These are phyloP conservation scores for Chaetoscypha palmicola DNA, from an alignment of 2,329 filamentous ascomycete species.

Conservation along the genomic window DNA sequence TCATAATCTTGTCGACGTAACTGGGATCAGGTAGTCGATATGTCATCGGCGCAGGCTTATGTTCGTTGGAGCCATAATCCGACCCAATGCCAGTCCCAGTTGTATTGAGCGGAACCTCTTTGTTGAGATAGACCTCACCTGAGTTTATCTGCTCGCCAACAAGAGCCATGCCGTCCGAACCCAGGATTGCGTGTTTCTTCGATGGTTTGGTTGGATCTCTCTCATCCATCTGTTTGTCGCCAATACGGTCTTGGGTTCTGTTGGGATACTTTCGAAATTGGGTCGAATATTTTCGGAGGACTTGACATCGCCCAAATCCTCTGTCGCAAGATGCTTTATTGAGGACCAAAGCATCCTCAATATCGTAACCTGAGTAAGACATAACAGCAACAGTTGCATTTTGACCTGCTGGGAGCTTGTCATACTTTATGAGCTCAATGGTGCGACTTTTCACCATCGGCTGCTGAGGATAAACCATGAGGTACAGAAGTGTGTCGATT, in stretches of 20 bases:
- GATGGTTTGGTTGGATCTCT: conserved; percentile 53
- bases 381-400: conserved; percentile 98
- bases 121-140: conserved; percentile 86
- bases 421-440: conserved; percentile 93
- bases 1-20: conserved; percentile 95
- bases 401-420: conserved; percentile 93
- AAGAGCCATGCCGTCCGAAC: conserved; percentile 79
- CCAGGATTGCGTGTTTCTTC: conserved; percentile 65
- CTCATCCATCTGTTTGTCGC: conserved; percentile 45
- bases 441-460: conserved; percentile 97
- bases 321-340: conserved; percentile 95
- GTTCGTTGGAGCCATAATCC: conserved; percentile 56
- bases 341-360: conserved; percentile 92
- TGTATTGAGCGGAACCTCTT: conserved; percentile 75
- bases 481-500: conserved; percentile 92
- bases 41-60: conserved; percentile 58
- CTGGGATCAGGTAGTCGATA: conserved; percentile 80
- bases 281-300: conserved; percentile 90
- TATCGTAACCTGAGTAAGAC: conserved; percentile 99
- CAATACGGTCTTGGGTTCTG: conserved; percentile 60
- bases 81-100: conserved; percentile 64
- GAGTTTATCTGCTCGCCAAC: conserved; percentile 73
- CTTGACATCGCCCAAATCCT: conserved; percentile 93
- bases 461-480: conserved; percentile 95
- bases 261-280: conserved; percentile 87